Evolutionary conservation across 2,329 filamentous ascomycete genomes (phyloP), one percentile per base, ranked within the genome.

Genomic region (Davidsoniella australis): DNA sequence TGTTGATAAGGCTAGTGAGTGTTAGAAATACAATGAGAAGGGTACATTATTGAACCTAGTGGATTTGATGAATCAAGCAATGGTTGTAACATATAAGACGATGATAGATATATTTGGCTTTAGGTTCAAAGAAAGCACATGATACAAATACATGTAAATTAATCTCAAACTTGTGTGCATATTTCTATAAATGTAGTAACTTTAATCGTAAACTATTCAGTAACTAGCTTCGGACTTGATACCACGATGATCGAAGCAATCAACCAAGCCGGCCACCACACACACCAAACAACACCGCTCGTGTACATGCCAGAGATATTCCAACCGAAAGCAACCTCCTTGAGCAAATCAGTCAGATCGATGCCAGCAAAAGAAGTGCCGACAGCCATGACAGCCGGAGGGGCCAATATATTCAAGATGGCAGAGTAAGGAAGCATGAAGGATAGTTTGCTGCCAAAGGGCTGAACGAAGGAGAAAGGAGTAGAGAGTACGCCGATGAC

Each of bases 191-290:
- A 33, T 12, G 12, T 33, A 33, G 29, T 9, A 33, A 33, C 4
- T 33, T 9, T 10, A 33, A 9, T 9, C 8, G 8, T 33, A 1
- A 9, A 9, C 29, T 33, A 33, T 9, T 33, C 29, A 33, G 8
- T 12, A 10, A 33, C 29, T 33, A 9, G 14, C 18, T 42, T 43
- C n/a, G 26, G 38, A 39, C 29, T 50, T 23, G 49, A 29, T 49
- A 76, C 63, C 41, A 78, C 67, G 20, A 74, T 66, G 5, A 78
- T 62, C 52, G 69, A 67, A 2, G 73, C 83, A 5, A 79, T 73
- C 37, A 91, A 63, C 88, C 88, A 95, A 6, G 85, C 86, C 0
- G 88, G 88, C 82, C 86, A 91, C 88, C 88, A 95, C 41, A 94
- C 79, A 61, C 86, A 83, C 85, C 87, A 94, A n/a, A 94, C 73